Base-by-base conservation (phyloP, 768 basidiomycete species). In the Pleurotus citrinopileatus region DNA sequence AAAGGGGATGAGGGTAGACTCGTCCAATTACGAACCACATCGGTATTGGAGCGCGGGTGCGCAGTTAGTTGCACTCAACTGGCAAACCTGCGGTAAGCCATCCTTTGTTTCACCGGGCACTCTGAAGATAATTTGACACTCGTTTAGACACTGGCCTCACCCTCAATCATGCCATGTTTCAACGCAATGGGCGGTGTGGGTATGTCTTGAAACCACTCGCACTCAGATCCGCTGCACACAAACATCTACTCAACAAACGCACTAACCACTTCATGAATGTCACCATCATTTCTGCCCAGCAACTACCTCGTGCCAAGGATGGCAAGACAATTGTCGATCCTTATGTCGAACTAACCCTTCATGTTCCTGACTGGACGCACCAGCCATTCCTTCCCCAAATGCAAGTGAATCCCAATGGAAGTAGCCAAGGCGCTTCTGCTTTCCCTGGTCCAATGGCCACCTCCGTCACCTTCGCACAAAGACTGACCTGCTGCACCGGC, bases 91-190 rank as follows among this genome's bases (percentile, higher is more conserved):
- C 60, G 94, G 93, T 94, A 62, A 45, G 84, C 23, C 23, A 13
- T 12, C 22, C 12, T 74, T 22, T 26, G 37, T 53, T 22, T 2
- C n/a, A 12, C 42, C 27, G 13, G 25, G 20, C 9, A 19, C 25
- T 43, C 27, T 42, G 4, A 22, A 19, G 22, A 8, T 51, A n/a
- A 37, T 17, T 7, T 10, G 47, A 38, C 46, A 34, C 19, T 19
- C n/a, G 45, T 20, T 38, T 63, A 93, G 95, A 98, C 68, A 67
- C 92, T 48, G 95, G 94, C 1, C 89, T 87, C 63, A 86, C 91
- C 77, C 90, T 98, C 65, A 99, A 98, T 65, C 86, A 90, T 54
- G 92, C 95, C 13, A 95, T 98, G 92, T 99, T 99, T 68, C 85
- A 90, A 62, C 79, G 91, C 7, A 94, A 95, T 59, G 91, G 89